Conservation (phyloP, 805 yeast genomes). For the Kazachstania psychrophila region DNA sequence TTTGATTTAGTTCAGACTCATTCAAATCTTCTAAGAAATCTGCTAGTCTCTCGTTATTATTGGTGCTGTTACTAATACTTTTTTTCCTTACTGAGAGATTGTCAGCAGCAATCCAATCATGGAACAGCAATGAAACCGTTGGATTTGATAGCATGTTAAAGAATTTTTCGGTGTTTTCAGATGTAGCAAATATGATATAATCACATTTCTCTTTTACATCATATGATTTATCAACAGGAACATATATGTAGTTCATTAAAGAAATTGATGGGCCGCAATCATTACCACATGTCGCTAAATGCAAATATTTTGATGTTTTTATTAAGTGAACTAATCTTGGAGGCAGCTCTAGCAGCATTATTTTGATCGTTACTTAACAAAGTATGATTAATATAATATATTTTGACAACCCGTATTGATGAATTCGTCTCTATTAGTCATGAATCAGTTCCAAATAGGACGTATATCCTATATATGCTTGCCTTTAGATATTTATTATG, state of each 20-base stretch:
- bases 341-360: conserved; percentile 27
- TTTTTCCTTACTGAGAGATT: conserved; percentile 25
- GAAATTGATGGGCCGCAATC: conserved; percentile 74
- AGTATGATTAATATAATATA: too few relatives aligned
- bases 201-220: conserved; percentile 28
- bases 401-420: too few relatives aligned
- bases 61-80: conserved; percentile 8
- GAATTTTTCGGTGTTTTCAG: conserved; percentile 61
- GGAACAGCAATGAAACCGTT: conserved; percentile 70
- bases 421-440: too few relatives aligned
- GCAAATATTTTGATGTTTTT: conserved; percentile 58
- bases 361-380: not conserved
- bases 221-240: conserved; percentile 34
- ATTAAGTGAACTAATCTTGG: conserved; percentile 36
- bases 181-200: conserved; percentile 61
- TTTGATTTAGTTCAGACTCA: conserved; percentile 63
- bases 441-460: too few relatives aligned
- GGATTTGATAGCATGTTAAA: conserved; percentile 60
- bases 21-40: conserved; percentile 40
- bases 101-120: conserved; percentile 76
- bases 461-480: too few relatives aligned
- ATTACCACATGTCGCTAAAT: conserved; percentile 64
- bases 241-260: conserved; percentile 79
- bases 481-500: too few relatives aligned
- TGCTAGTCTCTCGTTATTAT: conserved; percentile 1